phyloP scores from a whole-genome alignment of 73 alveolate species.

The Symbiodinium pilosum region DNA sequence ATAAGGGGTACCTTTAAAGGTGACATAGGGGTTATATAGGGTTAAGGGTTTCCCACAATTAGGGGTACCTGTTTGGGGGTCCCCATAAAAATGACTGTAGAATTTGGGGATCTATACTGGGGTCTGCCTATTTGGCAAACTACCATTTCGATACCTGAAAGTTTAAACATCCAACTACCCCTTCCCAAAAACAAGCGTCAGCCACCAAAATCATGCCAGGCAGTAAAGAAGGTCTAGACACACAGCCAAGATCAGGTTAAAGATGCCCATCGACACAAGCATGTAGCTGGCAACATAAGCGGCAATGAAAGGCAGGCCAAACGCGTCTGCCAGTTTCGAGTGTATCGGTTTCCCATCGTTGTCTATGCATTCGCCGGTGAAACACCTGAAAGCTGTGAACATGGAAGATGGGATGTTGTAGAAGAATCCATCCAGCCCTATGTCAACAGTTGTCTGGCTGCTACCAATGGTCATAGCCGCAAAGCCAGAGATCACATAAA shows the following conservation, averaged over 20 bases:
- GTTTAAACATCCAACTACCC: background rate
- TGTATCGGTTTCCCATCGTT: constrained; percentile 31
- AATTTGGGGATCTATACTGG: too few relatives aligned
- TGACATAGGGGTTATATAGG: too few relatives aligned
- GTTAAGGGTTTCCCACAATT: too few relatives aligned
- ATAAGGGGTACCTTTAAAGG: background rate
- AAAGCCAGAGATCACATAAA: constrained; percentile 82
- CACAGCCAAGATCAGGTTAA: constrained; percentile 69
- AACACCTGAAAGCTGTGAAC: constrained; percentile 78
- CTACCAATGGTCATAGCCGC: constrained; percentile 41
- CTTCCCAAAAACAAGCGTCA: background rate
- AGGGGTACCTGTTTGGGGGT: too few relatives aligned
- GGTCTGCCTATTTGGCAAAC: too few relatives aligned
- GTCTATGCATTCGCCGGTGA: constrained; percentile 68
- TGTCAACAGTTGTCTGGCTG: background rate
- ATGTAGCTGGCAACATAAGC: constrained; percentile 49
- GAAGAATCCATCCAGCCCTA: background rate
- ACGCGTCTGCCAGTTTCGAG: constrained; percentile 20
- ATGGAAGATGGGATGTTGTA: constrained; percentile 24
- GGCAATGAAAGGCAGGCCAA: constrained; percentile 19
- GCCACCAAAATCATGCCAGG: background rate
- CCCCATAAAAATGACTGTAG: too few relatives aligned
- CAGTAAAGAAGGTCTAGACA: background rate
- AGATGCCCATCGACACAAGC: constrained; percentile 62
- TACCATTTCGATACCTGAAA: background rate